Base-by-base conservation (phyloP, 208 protist species). In the Crithidia thermophila region DNA sequence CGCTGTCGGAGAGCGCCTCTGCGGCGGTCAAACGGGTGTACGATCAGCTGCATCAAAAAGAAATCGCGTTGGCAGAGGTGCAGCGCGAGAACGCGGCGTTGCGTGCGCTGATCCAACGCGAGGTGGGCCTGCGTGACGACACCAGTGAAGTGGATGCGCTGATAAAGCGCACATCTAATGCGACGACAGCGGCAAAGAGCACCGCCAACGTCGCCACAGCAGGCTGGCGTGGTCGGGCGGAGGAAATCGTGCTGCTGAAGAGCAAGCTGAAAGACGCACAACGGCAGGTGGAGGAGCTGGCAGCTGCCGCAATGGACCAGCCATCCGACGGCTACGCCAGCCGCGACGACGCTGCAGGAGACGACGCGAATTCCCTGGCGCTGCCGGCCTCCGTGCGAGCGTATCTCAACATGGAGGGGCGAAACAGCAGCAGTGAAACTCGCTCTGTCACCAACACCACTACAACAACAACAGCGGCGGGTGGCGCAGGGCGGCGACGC, bases 241-340 rank as follows among this genome's bases (percentile, higher is more conserved):
- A 89, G 72, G 82, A 90, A 47, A 88, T 94, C 42, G 75, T 82
- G 16, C 62, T 94, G 58, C 72, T 94, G 36, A 81, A 82, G 68
- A 64, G 77, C 27, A 84, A 82, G 55, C 61, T 92, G 34, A 91
- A 91, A 59, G 85, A 91, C 42, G 31, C 81, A 25, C 75, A 91
- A 51, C 77, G 85, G 3, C 51, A 55, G 2, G 21, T 80, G 14
- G 68, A 50, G 31, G 47, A 42, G 36, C 21, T 61, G 1, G 39
- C 28, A 14, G 60, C 39, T 0, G 14, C 50, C 21, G 39, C n/a
- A 39, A 27, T 13, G 9, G 34, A 37, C 14, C 28, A 50, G 28
- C n/a, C 23, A 23, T 9, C 25, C 37, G 43, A 37, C 4, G 39
- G 49, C 30, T 20, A 57, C 4, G 21, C 31, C 9, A 16, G 21